Base-by-base conservation (phyloP, 495 filamentous ascomycete genomes). In the Parathielavia hyrcaniae region DNA sequence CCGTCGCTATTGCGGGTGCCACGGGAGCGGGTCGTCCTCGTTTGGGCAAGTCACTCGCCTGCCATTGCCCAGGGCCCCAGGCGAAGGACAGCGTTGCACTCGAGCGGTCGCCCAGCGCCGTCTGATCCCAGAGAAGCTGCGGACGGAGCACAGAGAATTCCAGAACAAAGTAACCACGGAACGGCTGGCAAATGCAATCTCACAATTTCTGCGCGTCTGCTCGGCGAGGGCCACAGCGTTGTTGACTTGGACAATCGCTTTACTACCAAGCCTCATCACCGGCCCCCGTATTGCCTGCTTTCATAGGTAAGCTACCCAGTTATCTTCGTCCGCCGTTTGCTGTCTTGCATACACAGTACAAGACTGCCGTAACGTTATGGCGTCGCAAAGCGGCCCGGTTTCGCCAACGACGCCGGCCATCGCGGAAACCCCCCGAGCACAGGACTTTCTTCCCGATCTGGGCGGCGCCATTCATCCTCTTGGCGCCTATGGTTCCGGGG, bases 391-490 rank as follows among this genome's bases (percentile, higher is more conserved):
- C 41, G 44, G 50, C 50, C 50, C 43, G 50, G 54, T 49, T 59
- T 53, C 44, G 11, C 57, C 50, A 59, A 19, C 35, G 32, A 16
- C 22, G 49, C 30, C 41, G 36, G 35, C 34, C 45, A 34, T 44
- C 56, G 43, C 17, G 26, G n/a, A 39, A 57, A 59, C 50, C 32
- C 35, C 20, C 54, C 36, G 19, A 34, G 35, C 45, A 40, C 35
- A 49, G 54, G 36, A 32, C 23, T 40, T 52, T 43, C 43, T 65
- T 57, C 58, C 63, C 59, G 61, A 61, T 66, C 64, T 53, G 51
- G 55, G 54, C 57, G 57, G 63, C 32, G 58, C 40, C 61, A 61
- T 65, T 65, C 61, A 56, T 60, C 44, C 26, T 49, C 61, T 68
- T 66, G 66, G 61, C 63, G 58, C 40, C 59, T 49, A 50, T 40